phyloP scores from a whole-genome alignment of 1,139 yeast genomes.

The Pichia sp. region DNA sequence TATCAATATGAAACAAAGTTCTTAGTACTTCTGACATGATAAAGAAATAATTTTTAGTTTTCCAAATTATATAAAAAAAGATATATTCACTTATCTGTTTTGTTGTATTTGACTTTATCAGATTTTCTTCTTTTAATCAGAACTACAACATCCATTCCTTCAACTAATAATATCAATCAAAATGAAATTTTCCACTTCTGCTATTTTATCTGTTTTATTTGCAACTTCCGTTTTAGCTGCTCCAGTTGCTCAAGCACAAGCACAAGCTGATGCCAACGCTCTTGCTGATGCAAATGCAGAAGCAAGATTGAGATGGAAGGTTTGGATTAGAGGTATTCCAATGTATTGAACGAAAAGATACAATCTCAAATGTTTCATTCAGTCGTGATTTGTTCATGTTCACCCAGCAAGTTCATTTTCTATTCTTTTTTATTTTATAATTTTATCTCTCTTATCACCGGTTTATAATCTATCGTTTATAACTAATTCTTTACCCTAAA shows the following conservation, averaged over 20 bases:
- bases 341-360: background rate
- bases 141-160: too few species aligned
- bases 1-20: too few species aligned
- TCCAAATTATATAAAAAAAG: too few species aligned
- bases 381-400: too few species aligned
- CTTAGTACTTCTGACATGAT: too few species aligned
- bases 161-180: background rate
- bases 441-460: background rate
- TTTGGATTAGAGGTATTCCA: slow-evolving; percentile 3
- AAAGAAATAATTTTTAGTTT: too few species aligned
- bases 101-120: too few species aligned
- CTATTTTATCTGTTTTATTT: slow-evolving; percentile 6
- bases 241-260: background rate
- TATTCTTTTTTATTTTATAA: background rate
- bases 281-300: slow-evolving; percentile 15
- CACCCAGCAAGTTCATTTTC: background rate
- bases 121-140: background rate
- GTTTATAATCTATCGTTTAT: too few species aligned
- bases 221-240: slow-evolving; percentile 6
- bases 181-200: slow-evolving; percentile 7
- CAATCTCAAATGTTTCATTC: too few species aligned
- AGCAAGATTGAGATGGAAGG: slow-evolving; percentile 2
- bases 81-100: too few species aligned
- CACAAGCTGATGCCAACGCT: slow-evolving; percentile 9
- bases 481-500: background rate